Conservation (phyloP, 306 rosid species). For the Pyrus bretschneideri region DNA sequence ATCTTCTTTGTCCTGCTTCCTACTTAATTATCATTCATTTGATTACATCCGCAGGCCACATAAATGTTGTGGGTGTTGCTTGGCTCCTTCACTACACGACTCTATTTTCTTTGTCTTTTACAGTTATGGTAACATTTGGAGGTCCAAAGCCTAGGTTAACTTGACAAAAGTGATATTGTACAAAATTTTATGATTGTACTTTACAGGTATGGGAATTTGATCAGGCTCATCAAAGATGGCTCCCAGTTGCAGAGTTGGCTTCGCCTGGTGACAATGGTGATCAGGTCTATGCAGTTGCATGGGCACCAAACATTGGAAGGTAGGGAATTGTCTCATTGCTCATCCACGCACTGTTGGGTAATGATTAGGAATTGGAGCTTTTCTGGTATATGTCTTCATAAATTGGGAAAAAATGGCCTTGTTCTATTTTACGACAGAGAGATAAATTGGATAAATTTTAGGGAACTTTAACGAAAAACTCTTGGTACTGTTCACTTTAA, state of each 20-base stretch:
- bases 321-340: slow-evolving; percentile 20
- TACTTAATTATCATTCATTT: neutral
- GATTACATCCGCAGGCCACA: slow-evolving; percentile 6
- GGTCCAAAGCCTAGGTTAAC: neutral
- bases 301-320: slow-evolving; percentile 99
- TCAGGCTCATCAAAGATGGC: slow-evolving; percentile 96
- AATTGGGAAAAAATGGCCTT: neutral
- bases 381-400: neutral
- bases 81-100: neutral
- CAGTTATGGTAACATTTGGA: neutral
- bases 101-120: neutral
- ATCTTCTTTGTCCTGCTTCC: slow-evolving; percentile 5
- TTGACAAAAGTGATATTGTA: neutral
- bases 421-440: neutral
- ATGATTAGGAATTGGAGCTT: neutral
- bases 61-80: neutral
- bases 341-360: neutral
- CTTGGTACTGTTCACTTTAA: too few relatives aligned
- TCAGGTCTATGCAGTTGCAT: slow-evolving; percentile 66
- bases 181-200: neutral
- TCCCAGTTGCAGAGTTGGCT: slow-evolving; percentile 91
- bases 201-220: slow-evolving; percentile 89
- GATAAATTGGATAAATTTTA: slow-evolving; percentile 13
- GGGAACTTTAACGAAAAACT: too few relatives aligned
- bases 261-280: slow-evolving; percentile 53